phyloP scores from a whole-genome alignment of 192 early-diverging fungal genomes.

The Gaertneriomyces sp. region DNA sequence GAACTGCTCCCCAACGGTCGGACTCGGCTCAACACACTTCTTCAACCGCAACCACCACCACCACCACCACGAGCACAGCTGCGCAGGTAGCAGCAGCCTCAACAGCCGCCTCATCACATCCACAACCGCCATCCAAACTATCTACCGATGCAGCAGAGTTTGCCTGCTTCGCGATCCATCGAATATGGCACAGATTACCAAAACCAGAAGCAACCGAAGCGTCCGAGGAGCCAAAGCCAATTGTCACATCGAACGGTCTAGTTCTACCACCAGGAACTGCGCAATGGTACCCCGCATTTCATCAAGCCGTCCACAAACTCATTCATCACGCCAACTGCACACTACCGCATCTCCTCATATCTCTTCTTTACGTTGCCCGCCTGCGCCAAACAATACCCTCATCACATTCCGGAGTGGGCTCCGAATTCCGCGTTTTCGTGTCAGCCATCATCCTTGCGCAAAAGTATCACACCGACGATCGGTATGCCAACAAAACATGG shows the following conservation, averaged over 20 bases:
- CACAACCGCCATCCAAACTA: constrained; percentile 10
- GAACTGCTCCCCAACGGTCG: constrained; percentile 1
- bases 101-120: background rate
- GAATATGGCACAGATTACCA: constrained; percentile 32
- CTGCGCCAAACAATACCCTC: constrained; percentile 24
- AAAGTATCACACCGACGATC: constrained; percentile 81
- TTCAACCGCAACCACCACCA: background rate
- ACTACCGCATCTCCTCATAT: constrained; percentile 32
- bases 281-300: constrained; percentile 32
- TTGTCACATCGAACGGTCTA: constrained; percentile 1
- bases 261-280: constrained; percentile 28
- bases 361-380: constrained; percentile 40
- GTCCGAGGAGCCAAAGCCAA: background rate
- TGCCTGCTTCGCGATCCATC: constrained; percentile 37
- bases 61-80: constrained; percentile 1
- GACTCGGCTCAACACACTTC: background rate
- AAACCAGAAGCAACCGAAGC: constrained; percentile 3
- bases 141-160: constrained; percentile 37
- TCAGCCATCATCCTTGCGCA: constrained; percentile 79
- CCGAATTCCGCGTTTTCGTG: constrained; percentile 73
- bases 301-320: constrained; percentile 32
- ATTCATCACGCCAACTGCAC: constrained; percentile 17
- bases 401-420: constrained; percentile 19
- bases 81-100: constrained; percentile 2
- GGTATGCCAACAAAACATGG: constrained; percentile 84